phyloP scores from a whole-genome alignment of 495 filamentous ascomycete genomes.

The Penicillium simplicissimum region DNA sequence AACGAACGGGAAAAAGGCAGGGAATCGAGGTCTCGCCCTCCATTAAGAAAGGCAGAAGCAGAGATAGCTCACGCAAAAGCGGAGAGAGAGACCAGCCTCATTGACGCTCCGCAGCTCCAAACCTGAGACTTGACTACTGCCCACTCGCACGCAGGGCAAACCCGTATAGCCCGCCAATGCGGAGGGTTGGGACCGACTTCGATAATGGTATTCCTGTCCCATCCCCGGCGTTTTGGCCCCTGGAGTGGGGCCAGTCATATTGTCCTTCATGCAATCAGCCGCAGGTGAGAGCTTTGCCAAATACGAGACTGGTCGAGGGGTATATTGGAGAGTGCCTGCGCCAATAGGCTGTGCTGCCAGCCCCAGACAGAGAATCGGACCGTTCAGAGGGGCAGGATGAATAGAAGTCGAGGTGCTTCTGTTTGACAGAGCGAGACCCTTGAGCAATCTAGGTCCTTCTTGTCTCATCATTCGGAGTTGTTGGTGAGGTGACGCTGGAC shows the following conservation, averaged over 20 bases:
- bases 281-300: not conserved
- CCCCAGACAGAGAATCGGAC: not conserved
- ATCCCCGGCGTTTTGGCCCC: not conserved
- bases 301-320: not conserved
- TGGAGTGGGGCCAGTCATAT: not conserved
- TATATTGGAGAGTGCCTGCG: not conserved
- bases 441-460: not conserved
- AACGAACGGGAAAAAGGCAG: not conserved
- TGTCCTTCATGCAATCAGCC: not conserved
- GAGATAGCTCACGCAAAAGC: not conserved
- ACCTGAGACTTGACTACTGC: not conserved
- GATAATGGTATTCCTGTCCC: not conserved
- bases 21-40: not conserved
- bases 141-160: not conserved
- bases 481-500: not conserved
- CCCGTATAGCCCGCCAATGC: not conserved
- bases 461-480: not conserved
- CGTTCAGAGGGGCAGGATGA: not conserved
- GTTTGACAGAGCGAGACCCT: not conserved
- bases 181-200: not conserved
- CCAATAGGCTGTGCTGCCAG: not conserved
- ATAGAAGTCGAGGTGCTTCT: not conserved
- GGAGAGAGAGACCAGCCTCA: not conserved
- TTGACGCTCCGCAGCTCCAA: not conserved
- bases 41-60: not conserved